phyloP scores from a whole-genome alignment of 108 stramenopile species.

The Fragilariopsis cylindrus region DNA sequence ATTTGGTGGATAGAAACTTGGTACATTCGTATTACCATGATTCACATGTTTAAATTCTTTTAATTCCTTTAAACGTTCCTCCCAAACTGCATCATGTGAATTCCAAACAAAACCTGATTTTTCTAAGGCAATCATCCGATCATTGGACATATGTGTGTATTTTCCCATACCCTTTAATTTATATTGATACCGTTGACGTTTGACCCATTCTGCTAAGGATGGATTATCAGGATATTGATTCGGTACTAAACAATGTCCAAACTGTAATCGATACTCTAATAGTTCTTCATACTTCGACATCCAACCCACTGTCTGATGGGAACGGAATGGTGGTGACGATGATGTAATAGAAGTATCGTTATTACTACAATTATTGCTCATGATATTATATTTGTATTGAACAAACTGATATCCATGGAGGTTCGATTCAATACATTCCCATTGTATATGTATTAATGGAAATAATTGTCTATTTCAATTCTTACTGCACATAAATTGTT shows the following conservation, averaged over 20 bases:
- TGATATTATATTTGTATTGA: too few relatives aligned
- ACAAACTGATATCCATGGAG: too few relatives aligned
- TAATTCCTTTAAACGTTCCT: constrained; percentile 36
- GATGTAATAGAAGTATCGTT: too few relatives aligned
- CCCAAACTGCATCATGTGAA: constrained; percentile 34
- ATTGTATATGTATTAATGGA: too few relatives aligned
- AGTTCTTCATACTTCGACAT: constrained; percentile 36
- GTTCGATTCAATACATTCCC: too few relatives aligned
- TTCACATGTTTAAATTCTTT: constrained; percentile 16
- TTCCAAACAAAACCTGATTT: constrained; percentile 60
- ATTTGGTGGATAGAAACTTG: constrained; percentile 29
- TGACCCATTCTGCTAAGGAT: constrained; percentile 44
- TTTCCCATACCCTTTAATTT: constrained; percentile 27
- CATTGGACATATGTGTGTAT: constrained; percentile 47
- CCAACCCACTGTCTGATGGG: constrained; percentile 39
- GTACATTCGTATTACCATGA: constrained; percentile 32
- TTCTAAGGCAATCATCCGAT: constrained; percentile 44
- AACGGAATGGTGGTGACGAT: constrained; percentile 10
- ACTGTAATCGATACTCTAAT: constrained; percentile 17
- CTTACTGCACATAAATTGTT: too few relatives aligned
- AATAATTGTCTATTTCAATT: too few relatives aligned
- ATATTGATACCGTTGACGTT: constrained; percentile 41
- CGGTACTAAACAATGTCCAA: constrained; percentile 42
- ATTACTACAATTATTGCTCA: too few relatives aligned
- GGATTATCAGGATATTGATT: constrained; percentile 39